Base-by-base conservation (phyloP, 2,329 filamentous ascomycete genomes). In the Rosellinia necatrix region DNA sequence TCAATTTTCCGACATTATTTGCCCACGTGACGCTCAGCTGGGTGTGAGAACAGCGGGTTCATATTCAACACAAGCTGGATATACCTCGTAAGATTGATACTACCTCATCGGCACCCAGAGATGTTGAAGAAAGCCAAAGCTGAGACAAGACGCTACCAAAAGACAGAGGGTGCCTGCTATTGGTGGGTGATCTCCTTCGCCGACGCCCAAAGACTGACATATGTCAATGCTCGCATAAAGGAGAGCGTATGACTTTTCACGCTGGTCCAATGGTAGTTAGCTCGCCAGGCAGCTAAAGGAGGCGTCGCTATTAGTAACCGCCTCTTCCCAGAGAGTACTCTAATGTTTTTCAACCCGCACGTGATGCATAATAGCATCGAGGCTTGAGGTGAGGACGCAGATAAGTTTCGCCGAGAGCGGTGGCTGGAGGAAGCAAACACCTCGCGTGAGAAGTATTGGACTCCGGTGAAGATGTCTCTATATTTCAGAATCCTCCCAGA, bases 161-260 rank as follows among this genome's bases (percentile, higher is more conserved):
- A 13, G 29, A 47, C 50, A n/a, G 34, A 40, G 22, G 54, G 53
- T n/a, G 37, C 13, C 10, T 61, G 49, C 21, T 30, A 51, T 15
- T 38, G 56, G 37, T 15, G 52, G 15, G 19, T 60, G 1, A 46
- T 64, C 24, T 52, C 59, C 29, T 60, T 54, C 29, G 47, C 49
- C 12, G 58, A 65, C 15, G 42, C 64, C 13, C 56, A 63, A 37
- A 50, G 59, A 17, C 51, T 68, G n/a, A 62, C 64, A 1, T 70
- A 68, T 43, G 51, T 69, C 34, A 56, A 61, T 19, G 67, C 66
- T 15, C 66, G 64, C 50, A 64, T 69, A 38, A 65, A 66, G 42
- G 68, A 68, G 51, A 50, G 59, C n/a, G 53, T 70, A 32, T 53
- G 68, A 13, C 51, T 69, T 15, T 61, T 64, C 35, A 24, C 30